A percentile compares a stretch with the other conserved stretches of the same genome.
Evolutionary conservation across 345 rosid species (phyloP).

Genomic region (Limnanthes douglasii): DNA sequence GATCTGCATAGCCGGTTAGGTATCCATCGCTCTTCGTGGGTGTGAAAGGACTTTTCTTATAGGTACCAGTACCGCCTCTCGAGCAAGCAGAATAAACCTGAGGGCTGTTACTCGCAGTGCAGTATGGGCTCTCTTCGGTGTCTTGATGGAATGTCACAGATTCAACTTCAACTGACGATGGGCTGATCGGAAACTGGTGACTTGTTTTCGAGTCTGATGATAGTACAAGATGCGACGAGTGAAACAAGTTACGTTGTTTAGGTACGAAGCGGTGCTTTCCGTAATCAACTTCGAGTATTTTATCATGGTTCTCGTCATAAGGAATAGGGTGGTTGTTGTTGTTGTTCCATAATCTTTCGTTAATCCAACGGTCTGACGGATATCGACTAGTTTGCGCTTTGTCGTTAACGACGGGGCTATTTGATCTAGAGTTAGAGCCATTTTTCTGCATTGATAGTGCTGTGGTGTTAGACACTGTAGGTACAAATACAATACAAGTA

Average conservation of each 20-base stretch:
- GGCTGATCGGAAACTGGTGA: constrained; percentile 27
- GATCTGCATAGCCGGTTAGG: constrained; percentile 29
- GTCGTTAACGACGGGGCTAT: constrained; percentile 17
- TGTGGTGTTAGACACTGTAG: too few species aligned
- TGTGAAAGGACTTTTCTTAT: constrained; percentile 52
- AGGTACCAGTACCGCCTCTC: constrained; percentile 26
- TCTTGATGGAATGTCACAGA: constrained; percentile 27
- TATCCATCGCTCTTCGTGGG: constrained; percentile 50
- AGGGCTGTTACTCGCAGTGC: constrained; percentile 72
- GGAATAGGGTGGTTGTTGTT: constrained; percentile 10
- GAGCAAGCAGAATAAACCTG: constrained; percentile 60
- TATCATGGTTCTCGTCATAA: constrained; percentile 37
- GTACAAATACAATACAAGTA: background rate
- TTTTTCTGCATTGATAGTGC: constrained; percentile 36
- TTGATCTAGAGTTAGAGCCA: constrained; percentile 43
- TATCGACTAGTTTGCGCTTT: constrained; percentile 12
- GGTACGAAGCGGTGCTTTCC: constrained; percentile 30
- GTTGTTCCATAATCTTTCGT: constrained; percentile 21
- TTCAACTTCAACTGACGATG: constrained; percentile 44
- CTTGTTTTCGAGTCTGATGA: constrained; percentile 26
- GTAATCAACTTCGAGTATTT: constrained; percentile 56
- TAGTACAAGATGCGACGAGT: constrained; percentile 18
- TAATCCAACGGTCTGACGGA: constrained; percentile 15
- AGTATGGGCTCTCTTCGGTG: constrained; percentile 25
- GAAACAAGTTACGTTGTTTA: constrained; percentile 34